Conservation (phyloP, 345 rosid species). For the Eucalyptus tenuipes region DNA sequence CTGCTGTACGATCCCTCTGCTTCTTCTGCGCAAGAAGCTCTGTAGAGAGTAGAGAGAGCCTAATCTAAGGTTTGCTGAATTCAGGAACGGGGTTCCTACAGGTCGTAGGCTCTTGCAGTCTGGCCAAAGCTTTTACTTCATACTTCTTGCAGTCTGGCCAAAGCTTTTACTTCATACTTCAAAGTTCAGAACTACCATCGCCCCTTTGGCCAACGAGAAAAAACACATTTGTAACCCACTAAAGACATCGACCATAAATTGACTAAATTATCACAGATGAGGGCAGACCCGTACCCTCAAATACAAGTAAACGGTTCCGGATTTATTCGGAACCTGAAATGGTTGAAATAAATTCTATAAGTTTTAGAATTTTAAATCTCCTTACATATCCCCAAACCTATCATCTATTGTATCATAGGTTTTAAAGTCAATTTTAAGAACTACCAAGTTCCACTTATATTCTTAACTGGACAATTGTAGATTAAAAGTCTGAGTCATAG, state of each 20-base stretch:
- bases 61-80: background rate
- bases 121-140: background rate
- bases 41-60: background rate
- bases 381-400: no score
- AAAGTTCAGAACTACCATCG: background rate
- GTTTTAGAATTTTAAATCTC: no score
- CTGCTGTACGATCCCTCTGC: background rate
- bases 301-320: no score
- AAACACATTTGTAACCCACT: background rate
- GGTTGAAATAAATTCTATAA: no score
- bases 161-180: background rate
- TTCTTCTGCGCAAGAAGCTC: background rate
- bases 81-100: background rate
- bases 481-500: no score
- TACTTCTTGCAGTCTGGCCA: background rate
- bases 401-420: no score
- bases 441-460: no score
- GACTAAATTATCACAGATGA: background rate
- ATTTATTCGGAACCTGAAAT: no score
- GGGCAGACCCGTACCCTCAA: background rate
- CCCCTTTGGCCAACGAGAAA: background rate
- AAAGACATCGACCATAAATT: background rate
- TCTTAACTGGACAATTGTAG: no score
- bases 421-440: no score
- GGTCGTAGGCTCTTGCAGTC: background rate